Percentiles rank a stretch among this genome's conserved stretches.
phyloP scores from a whole-genome alignment of 129 eudicot species.

The Pulicaria dysenterica region DNA sequence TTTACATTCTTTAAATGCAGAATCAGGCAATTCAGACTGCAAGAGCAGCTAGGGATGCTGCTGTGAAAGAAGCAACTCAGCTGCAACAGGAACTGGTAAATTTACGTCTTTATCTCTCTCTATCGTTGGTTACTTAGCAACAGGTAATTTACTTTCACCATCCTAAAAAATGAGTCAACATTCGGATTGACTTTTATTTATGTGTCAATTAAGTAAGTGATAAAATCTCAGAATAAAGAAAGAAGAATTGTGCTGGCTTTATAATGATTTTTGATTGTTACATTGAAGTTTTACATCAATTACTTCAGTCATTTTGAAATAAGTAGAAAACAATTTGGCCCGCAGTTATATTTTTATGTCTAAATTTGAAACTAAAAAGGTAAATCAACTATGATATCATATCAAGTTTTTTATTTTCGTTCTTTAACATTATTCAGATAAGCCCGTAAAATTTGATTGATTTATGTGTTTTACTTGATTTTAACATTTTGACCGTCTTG shows the following conservation, averaged over 20 bases:
- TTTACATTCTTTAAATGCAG: conserved; percentile 26
- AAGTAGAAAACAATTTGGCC: too few species aligned
- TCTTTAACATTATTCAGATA: neutral
- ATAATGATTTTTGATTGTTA: neutral
- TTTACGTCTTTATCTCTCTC: conserved; percentile 17
- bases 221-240: neutral
- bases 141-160: neutral
- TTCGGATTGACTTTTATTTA: neutral
- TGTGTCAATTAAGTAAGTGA: neutral
- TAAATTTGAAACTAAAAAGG: neutral
- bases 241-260: neutral
- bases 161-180: neutral
- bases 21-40: conserved; percentile 55
- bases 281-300: neutral
- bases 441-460: conserved; percentile 6
- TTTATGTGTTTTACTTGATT: conserved; percentile 1
- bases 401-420: too few species aligned
- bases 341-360: too few species aligned
- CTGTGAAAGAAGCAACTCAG: conserved; percentile 59
- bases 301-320: neutral
- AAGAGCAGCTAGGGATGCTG: conserved; percentile 74
- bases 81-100: conserved; percentile 76
- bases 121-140: neutral
- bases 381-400: neutral
- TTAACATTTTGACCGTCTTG: too few species aligned